phyloP scores from a whole-genome alignment of 805 yeast species.

The Diddensiella transvaalensis region DNA sequence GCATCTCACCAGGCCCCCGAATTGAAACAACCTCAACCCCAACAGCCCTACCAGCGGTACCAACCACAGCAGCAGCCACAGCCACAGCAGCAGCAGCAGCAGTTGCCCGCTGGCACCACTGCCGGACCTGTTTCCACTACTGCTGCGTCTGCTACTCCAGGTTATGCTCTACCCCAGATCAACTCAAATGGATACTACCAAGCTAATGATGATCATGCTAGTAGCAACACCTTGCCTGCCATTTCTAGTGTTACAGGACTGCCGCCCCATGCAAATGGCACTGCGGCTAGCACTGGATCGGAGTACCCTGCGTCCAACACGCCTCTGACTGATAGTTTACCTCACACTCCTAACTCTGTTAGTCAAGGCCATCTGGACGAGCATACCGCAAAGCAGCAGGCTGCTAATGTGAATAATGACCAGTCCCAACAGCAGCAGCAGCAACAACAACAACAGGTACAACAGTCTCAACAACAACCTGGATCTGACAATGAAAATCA shows the following conservation, averaged over 20 bases:
- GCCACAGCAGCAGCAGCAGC: conserved; percentile 3
- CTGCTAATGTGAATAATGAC: not conserved
- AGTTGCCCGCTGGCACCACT: not conserved
- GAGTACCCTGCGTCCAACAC: conserved; percentile 20
- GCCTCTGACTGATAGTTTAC: conserved; percentile 23
- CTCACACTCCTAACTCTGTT: conserved; percentile 23
- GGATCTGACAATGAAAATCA: not conserved
- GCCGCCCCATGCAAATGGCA: conserved; percentile 16
- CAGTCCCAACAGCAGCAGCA: conserved; percentile 15
- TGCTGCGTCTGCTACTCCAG: conserved; percentile 2
- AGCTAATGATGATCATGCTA: conserved; percentile 8
- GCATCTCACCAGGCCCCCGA: not conserved
- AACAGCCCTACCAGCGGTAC: conserved; percentile 12
- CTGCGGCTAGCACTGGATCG: conserved; percentile 13
- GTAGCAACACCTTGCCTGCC: conserved; percentile 2
- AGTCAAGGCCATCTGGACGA: not conserved
- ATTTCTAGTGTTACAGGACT: conserved; percentile 5
- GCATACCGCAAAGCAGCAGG: not conserved
- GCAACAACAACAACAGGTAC: conserved; percentile 7
- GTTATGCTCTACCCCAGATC: conserved; percentile 16
- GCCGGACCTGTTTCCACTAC: not conserved
- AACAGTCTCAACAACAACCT: not conserved
- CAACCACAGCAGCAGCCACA: conserved; percentile 2
- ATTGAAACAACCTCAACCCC: conserved; percentile 14
- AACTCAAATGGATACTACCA: conserved; percentile 17